Conservation (phyloP, 2,329 filamentous ascomycete species). For the Cordyceps militaris region DNA sequence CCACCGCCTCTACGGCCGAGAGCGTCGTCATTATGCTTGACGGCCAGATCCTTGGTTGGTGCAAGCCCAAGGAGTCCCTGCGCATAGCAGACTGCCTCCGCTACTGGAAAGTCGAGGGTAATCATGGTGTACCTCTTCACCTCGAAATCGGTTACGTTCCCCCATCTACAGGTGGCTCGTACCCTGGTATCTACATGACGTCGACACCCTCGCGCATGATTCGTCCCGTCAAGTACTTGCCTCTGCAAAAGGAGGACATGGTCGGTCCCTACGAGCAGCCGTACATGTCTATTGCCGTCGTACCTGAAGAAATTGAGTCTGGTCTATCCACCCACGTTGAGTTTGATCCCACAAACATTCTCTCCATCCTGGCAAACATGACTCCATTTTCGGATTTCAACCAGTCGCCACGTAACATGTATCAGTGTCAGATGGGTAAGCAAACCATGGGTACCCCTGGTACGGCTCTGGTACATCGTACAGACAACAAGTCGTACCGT, state of each 20-base stretch:
- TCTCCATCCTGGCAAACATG: conserved; percentile 97
- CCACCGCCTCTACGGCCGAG: conserved; percentile 72
- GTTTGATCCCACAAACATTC: conserved; percentile 88
- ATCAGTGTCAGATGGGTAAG: conserved; percentile 98
- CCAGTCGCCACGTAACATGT: conserved; percentile 98
- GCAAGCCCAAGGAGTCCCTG: conserved; percentile 73
- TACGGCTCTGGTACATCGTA: conserved; percentile 75
- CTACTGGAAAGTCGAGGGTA: conserved; percentile 91
- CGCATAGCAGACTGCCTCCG: conserved; percentile 79
- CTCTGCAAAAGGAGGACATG: conserved; percentile 76
- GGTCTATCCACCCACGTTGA: conserved; percentile 91
- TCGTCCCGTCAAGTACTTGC: conserved; percentile 84
- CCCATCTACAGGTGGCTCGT: conserved; percentile 82
- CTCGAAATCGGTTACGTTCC: conserved; percentile 92
- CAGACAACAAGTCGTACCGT: conserved; percentile 95
- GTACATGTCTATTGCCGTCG: conserved; percentile 94
- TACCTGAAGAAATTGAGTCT: conserved; percentile 80
- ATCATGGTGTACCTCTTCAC: conserved; percentile 69
- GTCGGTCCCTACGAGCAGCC: conserved; percentile 94
- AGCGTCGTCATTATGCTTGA: conserved; percentile 87
- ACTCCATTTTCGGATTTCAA: conserved; percentile 99
- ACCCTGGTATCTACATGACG: conserved; percentile 91
- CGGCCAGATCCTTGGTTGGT: conserved; percentile 84
- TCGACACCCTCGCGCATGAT: conserved; percentile 82
- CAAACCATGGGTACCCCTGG: conserved; percentile 98